Evolutionary conservation across 768 basidiomycete genomes (phyloP), one percentile per base, ranked within the genome.

Genomic region (Suillus placidus): DNA sequence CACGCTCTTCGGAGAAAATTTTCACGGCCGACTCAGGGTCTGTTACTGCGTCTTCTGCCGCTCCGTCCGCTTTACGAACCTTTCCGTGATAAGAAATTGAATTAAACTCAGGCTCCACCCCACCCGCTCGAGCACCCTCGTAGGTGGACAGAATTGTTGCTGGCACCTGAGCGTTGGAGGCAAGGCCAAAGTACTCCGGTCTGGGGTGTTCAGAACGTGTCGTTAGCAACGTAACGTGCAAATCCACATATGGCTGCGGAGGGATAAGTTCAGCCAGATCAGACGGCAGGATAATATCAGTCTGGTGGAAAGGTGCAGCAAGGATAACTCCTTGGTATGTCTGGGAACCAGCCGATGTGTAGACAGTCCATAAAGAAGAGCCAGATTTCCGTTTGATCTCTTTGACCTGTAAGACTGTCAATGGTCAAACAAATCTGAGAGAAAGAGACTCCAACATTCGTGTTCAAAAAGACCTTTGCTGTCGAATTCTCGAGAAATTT

Each of bases 151-250:
- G 79, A 68, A 97, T 80, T 72, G 86, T 85, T 20, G 77, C 79
- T 0, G 95, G 92, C 2, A 88, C 78, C 35, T 73, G 73, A 4
- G 80, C 73, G 30, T 78, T 74, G 0, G 80, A 55, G 2, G 80
- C 66, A 40, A 91, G 80, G 56, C 82, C 84, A 74, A 98, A 95
- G 77, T 93, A 94, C 3, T 79, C 77, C 0, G 93, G 80, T 67
- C 87, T 84, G 9, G 90, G 80, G 12, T 75, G 77, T 5, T 88
- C 77, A 2, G 88, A 81, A 13, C 88, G 88, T 2, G 97, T 98
- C n/a, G 89, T 84, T 45, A 99, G 81, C 26, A 95, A 84, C 12
- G 97, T 97, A 60, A 97, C 95, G 73, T 96, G 93, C 2, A 98
- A 87, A 68, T 84, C 87, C 56, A 94, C 84, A 73, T 97, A 97